phyloP scores from a whole-genome alignment of 2,329 filamentous ascomycete species.

The Pyricularia sp. region DNA sequence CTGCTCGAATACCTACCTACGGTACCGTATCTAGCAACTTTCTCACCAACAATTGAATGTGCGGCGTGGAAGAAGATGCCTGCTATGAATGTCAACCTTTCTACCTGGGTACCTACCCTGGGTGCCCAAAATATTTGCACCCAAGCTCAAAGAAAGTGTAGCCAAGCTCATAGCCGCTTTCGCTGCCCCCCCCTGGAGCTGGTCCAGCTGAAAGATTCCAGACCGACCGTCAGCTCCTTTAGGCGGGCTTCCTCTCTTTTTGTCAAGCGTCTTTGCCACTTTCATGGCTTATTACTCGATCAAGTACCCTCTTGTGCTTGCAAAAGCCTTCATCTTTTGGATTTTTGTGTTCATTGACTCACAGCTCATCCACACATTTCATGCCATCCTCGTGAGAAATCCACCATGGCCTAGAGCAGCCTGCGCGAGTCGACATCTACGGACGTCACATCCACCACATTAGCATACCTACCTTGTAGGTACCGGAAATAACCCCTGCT shows the following conservation, averaged over 20 bases:
- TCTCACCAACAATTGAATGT: background rate
- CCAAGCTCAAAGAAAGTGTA: background rate
- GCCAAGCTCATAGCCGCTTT: background rate
- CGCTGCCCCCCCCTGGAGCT: background rate
- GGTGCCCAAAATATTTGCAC: background rate
- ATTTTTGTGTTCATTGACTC: background rate
- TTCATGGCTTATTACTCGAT: background rate
- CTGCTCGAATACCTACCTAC: too few species aligned
- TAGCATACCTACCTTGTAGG: background rate
- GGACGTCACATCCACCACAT: background rate
- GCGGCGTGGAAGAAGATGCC: background rate
- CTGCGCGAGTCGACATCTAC: background rate
- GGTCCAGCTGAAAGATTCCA: background rate
- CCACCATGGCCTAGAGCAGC: background rate
- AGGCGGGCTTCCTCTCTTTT: background rate
- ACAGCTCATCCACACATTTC: background rate
- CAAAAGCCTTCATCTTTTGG: background rate
- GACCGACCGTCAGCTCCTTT: background rate
- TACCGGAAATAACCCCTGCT: background rate
- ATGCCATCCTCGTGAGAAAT: background rate
- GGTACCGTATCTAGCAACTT: too few species aligned
- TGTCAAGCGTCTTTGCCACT: background rate
- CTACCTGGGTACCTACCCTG: too few species aligned
- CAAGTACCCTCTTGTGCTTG: background rate
- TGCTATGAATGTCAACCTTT: background rate